Base-by-base conservation (phyloP, 192 early-diverging fungal genomes). In the Coemansia sp. region DNA sequence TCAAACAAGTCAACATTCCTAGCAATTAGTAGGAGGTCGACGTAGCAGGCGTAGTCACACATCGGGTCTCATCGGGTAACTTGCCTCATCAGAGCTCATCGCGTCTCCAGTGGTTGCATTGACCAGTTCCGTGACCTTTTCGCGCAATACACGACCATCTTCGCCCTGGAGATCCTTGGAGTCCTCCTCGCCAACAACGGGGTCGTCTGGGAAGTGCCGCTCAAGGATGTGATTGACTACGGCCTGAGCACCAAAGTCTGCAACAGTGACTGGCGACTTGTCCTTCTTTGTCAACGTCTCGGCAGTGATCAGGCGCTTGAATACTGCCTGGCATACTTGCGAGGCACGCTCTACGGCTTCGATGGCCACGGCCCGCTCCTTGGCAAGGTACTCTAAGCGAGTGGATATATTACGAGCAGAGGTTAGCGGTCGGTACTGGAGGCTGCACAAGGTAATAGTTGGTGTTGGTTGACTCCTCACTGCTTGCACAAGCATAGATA, bases 221-320 rank as follows among this genome's bases (percentile, higher is more conserved):
- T 88, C 76, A 8, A 99, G 87, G 63, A 93, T 83, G 1, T 88
- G 78, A 84, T 97, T 97, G 42, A 99, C 93, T 10, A 99, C 90
- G 3, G 98, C 97, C 80, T 99, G 98, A 13, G 95, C 92, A 60
- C 94, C 92, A 84, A 90, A 98, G 80, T 99, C 98, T 16, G 95
- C 98, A 42, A 99, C 95, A 88, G 98, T 99, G 10, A 99, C 98
- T 27, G 98, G 97, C 2, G 94, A 95, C 81, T 94, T 93, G 88
- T 99, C 98, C 65, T 88, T 87, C 87, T 99, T 99, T 47, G 89
- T 94, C 64, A 97, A 70, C 5, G 96, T 95, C 71, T 93, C 90
- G 44, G 81, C 88, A 11, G 87, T 86, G 27, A 95, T 96, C 9
- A 98, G 87, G 27, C 66, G 75, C 67, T 76, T 75, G 80, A 98